phyloP scores from a whole-genome alignment of 139 green algal species.

The Yamagishiella unicocca region DNA sequence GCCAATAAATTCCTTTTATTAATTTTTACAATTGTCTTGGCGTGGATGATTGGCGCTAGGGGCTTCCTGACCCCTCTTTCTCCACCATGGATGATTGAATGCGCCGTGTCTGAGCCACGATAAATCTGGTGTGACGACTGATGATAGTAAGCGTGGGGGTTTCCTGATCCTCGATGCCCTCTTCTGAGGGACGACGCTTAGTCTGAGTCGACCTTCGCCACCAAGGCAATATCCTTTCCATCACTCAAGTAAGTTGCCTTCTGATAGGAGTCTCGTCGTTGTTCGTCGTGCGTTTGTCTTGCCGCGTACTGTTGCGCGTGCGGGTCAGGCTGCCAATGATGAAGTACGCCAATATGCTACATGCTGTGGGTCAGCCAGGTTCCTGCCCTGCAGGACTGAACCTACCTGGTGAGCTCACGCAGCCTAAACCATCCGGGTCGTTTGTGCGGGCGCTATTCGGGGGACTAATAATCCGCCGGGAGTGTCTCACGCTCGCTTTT shows the following conservation, averaged over 20 bases:
- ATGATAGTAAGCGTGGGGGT: neutral
- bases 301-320: no score
- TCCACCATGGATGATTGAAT: neutral
- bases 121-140: neutral
- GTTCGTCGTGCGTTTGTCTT: no score
- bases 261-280: no score
- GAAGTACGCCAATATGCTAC: constrained; percentile 12
- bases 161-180: neutral
- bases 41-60: neutral
- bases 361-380: constrained; percentile 30
- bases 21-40: no score
- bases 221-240: no score
- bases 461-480: no score
- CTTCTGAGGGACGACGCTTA: neutral
- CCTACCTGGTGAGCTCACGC: constrained; percentile 37
- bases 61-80: neutral
- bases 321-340: constrained; percentile 45
- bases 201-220: no score
- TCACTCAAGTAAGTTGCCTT: no score
- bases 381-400: constrained; percentile 48
- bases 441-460: neutral
- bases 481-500: no score
- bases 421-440: neutral
- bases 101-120: constrained; percentile 12
- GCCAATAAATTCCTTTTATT: neutral